Conservation (phyloP, 2,329 filamentous ascomycete genomes). For the Waltergamsia citrina region DNA sequence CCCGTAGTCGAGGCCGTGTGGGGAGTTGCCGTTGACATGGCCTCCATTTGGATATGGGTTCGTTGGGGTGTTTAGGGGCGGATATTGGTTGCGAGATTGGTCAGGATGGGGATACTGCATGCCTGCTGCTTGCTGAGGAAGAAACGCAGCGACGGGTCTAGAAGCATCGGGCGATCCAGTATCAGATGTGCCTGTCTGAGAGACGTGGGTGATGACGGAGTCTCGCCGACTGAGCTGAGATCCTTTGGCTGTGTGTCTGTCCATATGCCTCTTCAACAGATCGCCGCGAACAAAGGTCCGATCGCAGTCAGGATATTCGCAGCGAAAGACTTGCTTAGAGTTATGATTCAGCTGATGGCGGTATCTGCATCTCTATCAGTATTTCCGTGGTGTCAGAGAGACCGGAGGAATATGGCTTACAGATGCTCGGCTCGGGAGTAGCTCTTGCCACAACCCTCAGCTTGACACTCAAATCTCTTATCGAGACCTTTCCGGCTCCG, state of each 20-base stretch:
- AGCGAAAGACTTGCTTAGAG: constrained; percentile 90
- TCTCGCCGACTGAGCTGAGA: constrained; percentile 70
- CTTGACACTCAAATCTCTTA: constrained; percentile 76
- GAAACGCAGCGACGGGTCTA: constrained; percentile 10
- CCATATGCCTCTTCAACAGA: constrained; percentile 75
- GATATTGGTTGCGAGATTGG: neutral
- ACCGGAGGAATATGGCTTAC: constrained; percentile 33
- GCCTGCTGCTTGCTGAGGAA: constrained; percentile 22
- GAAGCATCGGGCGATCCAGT: constrained; percentile 4
- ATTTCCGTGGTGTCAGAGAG: constrained; percentile 1
- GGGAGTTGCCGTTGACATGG: neutral
- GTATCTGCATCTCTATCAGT: constrained; percentile 40
- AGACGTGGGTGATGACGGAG: constrained; percentile 25
- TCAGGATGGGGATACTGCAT: neutral
- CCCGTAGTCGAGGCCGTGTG: too few species aligned
- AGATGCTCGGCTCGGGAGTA: constrained; percentile 95
- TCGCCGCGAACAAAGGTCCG: constrained; percentile 91
- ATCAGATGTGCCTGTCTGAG: constrained; percentile 8
- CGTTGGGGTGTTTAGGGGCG: neutral
- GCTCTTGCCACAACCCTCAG: constrained; percentile 85
- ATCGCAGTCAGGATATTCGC: constrained; percentile 84
- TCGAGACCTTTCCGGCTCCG: constrained; percentile 70
- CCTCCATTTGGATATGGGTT: constrained; percentile 1
- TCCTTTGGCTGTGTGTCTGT: constrained; percentile 71
- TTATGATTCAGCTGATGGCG: constrained; percentile 93